Evolutionary conservation across 164 flowering plant species (phyloP).

Genomic region (Tetrastigma voinierianum): DNA sequence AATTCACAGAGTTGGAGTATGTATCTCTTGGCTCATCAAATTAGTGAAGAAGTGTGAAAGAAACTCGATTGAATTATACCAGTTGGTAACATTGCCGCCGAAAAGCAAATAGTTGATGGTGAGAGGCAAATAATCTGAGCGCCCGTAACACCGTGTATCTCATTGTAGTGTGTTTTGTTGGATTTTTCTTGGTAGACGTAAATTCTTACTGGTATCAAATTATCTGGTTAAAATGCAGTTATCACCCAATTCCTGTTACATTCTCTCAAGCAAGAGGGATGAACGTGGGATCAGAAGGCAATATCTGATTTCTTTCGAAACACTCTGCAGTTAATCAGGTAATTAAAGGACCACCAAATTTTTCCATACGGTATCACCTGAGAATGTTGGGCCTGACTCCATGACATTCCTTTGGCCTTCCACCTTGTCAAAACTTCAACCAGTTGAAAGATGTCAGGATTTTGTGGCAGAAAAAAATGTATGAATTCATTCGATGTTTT

Average conservation of each 20-base stretch:
- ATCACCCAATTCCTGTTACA: conserved; percentile 92
- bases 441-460: background rate
- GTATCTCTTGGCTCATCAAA: too few species aligned
- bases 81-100: background rate
- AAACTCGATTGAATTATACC: too few species aligned
- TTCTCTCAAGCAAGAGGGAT: conserved; percentile 90
- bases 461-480: background rate
- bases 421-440: too few species aligned
- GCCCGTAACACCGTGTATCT: background rate
- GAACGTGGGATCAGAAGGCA: conserved; percentile 98
- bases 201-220: background rate
- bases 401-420: background rate
- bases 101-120: background rate
- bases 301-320: conserved; percentile 87
- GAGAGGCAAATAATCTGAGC: background rate
- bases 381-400: background rate
- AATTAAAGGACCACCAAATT: background rate
- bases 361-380: background rate
- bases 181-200: background rate
- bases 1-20: too few species aligned
- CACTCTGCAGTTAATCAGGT: conserved; percentile 99
- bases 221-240: conserved; percentile 47
- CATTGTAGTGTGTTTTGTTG: background rate
- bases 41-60: too few species aligned
- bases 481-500: background rate